A percentile compares a stretch with the other conserved stretches of the same genome.
phyloP scores from a whole-genome alignment of 768 basidiomycete species.

The Auricularia cornea region DNA sequence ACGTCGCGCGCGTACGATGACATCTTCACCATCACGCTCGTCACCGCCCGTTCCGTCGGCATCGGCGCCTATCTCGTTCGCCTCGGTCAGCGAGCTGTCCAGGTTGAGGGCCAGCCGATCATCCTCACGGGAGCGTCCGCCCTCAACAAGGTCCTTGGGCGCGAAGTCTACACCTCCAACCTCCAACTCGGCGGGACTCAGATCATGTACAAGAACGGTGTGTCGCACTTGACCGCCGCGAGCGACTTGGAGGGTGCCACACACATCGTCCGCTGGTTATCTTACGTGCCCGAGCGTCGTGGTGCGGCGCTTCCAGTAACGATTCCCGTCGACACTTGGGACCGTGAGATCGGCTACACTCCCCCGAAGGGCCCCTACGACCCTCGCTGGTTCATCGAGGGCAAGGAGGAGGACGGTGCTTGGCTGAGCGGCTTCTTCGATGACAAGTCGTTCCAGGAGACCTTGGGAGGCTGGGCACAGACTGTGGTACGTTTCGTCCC shows the following conservation, averaged over 20 bases:
- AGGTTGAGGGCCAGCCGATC: constrained; percentile 98
- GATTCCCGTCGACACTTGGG: constrained; percentile 71
- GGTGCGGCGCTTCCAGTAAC: constrained; percentile 69
- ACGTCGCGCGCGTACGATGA: constrained; percentile 98
- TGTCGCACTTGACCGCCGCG: constrained; percentile 89
- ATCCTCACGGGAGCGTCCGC: constrained; percentile 96
- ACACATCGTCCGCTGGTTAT: constrained; percentile 90
- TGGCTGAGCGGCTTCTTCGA: constrained; percentile 95
- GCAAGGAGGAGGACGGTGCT: constrained; percentile 77
- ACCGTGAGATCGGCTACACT: constrained; percentile 81
- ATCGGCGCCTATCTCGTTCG: constrained; percentile 99
- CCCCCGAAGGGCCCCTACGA: constrained; percentile 95
- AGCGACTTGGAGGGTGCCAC: constrained; percentile 95
- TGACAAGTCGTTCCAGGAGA: constrained; percentile 96
- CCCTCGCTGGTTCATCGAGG: constrained; percentile 96
- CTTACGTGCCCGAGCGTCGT: constrained; percentile 82
- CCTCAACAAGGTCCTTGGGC: constrained; percentile 96
- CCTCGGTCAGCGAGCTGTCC: constrained; percentile 93
- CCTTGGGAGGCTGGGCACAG: constrained; percentile 97
- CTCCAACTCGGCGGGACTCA: constrained; percentile 99
- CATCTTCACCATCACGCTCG: constrained; percentile 98
- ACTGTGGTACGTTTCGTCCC: constrained; percentile 52
- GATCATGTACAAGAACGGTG: constrained; percentile 99
- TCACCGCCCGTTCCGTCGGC: constrained; percentile 96
- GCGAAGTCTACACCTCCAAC: constrained; percentile 98